Evolutionary conservation across 2,329 filamentous ascomycete genomes (phyloP).

Genomic region (Capronia americana): DNA sequence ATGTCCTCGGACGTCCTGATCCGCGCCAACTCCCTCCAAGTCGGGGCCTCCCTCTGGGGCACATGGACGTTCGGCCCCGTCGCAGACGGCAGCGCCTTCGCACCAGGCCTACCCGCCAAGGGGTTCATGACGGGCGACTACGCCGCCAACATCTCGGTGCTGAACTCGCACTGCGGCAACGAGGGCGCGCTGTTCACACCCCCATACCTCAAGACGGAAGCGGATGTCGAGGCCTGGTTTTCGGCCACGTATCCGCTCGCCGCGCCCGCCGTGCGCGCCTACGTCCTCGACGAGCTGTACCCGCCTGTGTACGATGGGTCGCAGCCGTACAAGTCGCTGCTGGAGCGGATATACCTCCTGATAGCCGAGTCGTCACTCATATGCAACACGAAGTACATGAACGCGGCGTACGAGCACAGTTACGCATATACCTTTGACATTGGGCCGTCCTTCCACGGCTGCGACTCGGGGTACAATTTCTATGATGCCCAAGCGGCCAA

Average conservation of each 20-base stretch:
- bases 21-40: slow-evolving; percentile 53
- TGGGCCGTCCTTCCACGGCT: slow-evolving; percentile 60
- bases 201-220: slow-evolving; percentile 43
- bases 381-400: slow-evolving; percentile 63
- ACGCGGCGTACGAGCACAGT: slow-evolving; percentile 57
- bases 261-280: slow-evolving; percentile 44
- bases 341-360: slow-evolving; percentile 51
- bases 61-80: slow-evolving; percentile 54
- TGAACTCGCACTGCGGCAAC: slow-evolving; percentile 53
- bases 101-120: slow-evolving; percentile 53
- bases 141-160: slow-evolving; percentile 53
- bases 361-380: slow-evolving; percentile 54
- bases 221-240: slow-evolving; percentile 37
- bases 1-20: slow-evolving; percentile 50
- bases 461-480: slow-evolving; percentile 61
- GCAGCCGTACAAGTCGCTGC: slow-evolving; percentile 55
- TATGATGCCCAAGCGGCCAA: slow-evolving; percentile 51
- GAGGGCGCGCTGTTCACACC: slow-evolving; percentile 52
- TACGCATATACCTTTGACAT: slow-evolving; percentile 62
- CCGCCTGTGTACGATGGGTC: slow-evolving; percentile 58
- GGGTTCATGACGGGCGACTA: slow-evolving; percentile 53
- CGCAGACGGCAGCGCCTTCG: slow-evolving; percentile 57
- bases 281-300: slow-evolving; percentile 58
- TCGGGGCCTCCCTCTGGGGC: slow-evolving; percentile 49
- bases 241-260: slow-evolving; percentile 40